Evolutionary conservation across 768 basidiomycete species (phyloP), one percentile per base, ranked within the genome.

Genomic region (Holtermannia corniformis): DNA sequence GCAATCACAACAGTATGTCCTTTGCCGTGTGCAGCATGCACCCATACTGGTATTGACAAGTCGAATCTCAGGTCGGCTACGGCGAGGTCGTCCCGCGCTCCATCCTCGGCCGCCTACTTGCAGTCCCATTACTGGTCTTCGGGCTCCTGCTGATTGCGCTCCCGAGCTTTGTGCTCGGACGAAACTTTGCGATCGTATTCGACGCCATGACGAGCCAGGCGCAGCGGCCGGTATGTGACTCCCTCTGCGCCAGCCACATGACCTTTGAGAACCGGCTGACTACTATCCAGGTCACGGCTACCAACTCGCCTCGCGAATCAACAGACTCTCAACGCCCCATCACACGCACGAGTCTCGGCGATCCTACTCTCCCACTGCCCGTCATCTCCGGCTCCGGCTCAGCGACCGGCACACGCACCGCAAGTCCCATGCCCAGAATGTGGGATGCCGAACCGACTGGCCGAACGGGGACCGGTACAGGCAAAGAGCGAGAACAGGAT

Each of bases 131-230:
- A 19, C 81, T 95, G 45, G 78, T 87, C 12, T 92, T 87, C 60
- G 90, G 90, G 2, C 77, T 93, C 10, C 77, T 95, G 0, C 77
- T 92, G 41, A 90, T 95, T 64, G 91, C 90, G 0, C 78, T 93
- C 3, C 90, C 90, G 5, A 85, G 82, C 63, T 93, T 95, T 64
- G 90, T 95, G 1, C 80, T 95, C 13, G 90, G 90, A 0, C 75
- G 89, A 32, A 89, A 95, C 67, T 95, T 95, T 68, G 87, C 87
- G 54, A 75, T 83, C 12, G 86, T 91, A 1, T 95, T 89, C 85
- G 87, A 91, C 52, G 78, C 77, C 25, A 88, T 91, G 86, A 65
- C 61, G 20, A 57, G 49, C 21, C 65, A 65, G 49, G 41, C 50
- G n/a, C 50, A 54, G 40, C 57, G 54, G 28, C 54, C 44, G 16